Conservation (phyloP, 2,329 filamentous ascomycete species). For the Talaromyces sp. region DNA sequence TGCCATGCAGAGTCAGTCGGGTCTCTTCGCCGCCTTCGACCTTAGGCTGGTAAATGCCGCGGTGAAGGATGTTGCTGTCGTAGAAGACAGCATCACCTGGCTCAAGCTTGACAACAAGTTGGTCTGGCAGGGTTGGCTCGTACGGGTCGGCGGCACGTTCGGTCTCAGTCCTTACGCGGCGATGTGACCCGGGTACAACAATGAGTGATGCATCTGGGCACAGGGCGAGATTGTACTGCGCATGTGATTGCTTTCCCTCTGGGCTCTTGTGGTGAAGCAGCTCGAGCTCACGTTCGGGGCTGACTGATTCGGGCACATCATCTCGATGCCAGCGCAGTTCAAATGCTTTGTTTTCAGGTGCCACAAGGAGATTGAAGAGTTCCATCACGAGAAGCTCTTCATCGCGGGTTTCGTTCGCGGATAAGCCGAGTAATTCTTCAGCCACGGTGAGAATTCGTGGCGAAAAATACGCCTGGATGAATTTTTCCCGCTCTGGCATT, state of each 20-base stretch:
- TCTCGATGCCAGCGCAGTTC: conserved; percentile 80
- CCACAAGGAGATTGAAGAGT: conserved; percentile 77
- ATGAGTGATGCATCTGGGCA: conserved; percentile 68
- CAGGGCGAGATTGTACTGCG: conserved; percentile 82
- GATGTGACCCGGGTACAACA: conserved; percentile 71
- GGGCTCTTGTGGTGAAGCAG: conserved; percentile 49
- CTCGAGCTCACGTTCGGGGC: conserved; percentile 59
- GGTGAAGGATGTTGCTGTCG: conserved; percentile 74
- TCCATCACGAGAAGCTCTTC: conserved; percentile 72
- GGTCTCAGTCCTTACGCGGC: conserved; percentile 59
- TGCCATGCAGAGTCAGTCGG: conserved; percentile 38
- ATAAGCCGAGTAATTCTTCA: conserved; percentile 55
- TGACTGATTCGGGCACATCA: conserved; percentile 63
- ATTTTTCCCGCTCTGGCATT: conserved; percentile 56
- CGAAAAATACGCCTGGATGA: conserved; percentile 68
- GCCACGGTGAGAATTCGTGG: conserved; percentile 57
- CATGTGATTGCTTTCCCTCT: conserved; percentile 55
- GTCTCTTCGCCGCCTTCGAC: conserved; percentile 29
- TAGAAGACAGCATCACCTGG: conserved; percentile 82
- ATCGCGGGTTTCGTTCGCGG: conserved; percentile 27
- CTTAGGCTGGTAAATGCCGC: conserved; percentile 38
- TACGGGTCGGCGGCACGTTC: conserved; percentile 65
- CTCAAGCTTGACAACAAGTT: conserved; percentile 60
- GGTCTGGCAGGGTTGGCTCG: conserved; percentile 54
- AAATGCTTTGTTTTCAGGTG: conserved; percentile 62